Evolutionary conservation across 2,329 filamentous ascomycete species (phyloP).

Genomic region (Colletotrichum chlorophyti): DNA sequence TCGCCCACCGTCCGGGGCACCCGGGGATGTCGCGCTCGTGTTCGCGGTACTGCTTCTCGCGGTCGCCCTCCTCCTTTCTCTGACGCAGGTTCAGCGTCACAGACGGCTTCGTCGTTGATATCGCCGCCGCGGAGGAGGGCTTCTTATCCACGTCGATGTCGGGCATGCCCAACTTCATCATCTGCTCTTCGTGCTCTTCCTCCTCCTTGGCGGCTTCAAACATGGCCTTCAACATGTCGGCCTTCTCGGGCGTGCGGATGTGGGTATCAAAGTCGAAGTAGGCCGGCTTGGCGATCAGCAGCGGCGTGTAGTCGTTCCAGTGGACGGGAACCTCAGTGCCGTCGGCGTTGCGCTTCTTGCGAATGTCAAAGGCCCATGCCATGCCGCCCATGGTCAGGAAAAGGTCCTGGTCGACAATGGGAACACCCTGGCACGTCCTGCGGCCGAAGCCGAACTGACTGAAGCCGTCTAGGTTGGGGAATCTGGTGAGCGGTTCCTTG

Average conservation of each 20-base stretch:
- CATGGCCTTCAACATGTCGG: slow-evolving; percentile 39
- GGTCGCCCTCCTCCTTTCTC: slow-evolving; percentile 18
- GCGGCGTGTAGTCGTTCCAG: slow-evolving; percentile 51
- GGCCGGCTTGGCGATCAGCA: slow-evolving; percentile 51
- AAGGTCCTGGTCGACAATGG: slow-evolving; percentile 49
- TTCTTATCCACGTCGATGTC: slow-evolving; percentile 14
- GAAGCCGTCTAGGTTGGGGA: slow-evolving; percentile 49
- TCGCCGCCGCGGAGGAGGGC: slow-evolving; percentile 23
- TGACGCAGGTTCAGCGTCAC: slow-evolving; percentile 22
- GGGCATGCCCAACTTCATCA: slow-evolving; percentile 29
- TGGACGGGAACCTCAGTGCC: slow-evolving; percentile 43
- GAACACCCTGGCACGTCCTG: slow-evolving; percentile 52
- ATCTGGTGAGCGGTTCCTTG: slow-evolving; percentile 44
- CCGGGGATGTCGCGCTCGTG: slow-evolving; percentile 26
- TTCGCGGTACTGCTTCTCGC: slow-evolving; percentile 25
- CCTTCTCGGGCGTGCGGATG: slow-evolving; percentile 36
- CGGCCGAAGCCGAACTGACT: slow-evolving; percentile 61
- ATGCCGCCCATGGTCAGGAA: slow-evolving; percentile 48
- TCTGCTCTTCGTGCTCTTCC: slow-evolving; percentile 35
- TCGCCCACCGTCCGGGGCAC: slow-evolving; percentile 27
- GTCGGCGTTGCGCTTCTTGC: slow-evolving; percentile 36
- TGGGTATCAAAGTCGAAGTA: slow-evolving; percentile 46
- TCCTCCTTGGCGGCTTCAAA: slow-evolving; percentile 43
- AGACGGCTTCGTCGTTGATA: slow-evolving; percentile 1
- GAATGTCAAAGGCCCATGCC: slow-evolving; percentile 44